Percentiles rank a stretch among this genome's conserved stretches.
phyloP scores from a whole-genome alignment of 176 grass and related monocot species.

The Chrysopogon serrulatus region DNA sequence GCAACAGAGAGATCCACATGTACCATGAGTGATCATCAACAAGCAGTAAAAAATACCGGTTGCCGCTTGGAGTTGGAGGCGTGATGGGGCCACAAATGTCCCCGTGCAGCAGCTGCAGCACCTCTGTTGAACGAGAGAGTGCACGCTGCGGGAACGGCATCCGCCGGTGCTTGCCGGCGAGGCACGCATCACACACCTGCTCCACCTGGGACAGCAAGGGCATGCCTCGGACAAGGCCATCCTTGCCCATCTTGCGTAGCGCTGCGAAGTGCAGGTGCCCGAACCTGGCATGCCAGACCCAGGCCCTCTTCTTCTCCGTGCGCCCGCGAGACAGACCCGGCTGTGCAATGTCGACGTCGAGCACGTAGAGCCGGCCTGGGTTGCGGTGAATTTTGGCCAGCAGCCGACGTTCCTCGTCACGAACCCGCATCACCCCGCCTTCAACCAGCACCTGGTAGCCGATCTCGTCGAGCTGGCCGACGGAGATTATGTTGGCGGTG shows the following conservation, averaged over 20 bases:
- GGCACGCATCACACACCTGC: no score
- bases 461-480: not conserved
- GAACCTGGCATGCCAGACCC: not conserved
- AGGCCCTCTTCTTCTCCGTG: not conserved
- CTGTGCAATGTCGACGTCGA: not conserved
- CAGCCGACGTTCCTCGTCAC: not conserved
- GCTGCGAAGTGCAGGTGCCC: not conserved
- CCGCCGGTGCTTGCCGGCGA: no score
- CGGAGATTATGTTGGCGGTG: not conserved
- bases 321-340: not conserved
- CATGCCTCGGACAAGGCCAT: no score
- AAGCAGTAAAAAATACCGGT: no score
- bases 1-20: no score
- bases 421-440: not conserved
- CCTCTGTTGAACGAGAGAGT: no score
- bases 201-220: no score
- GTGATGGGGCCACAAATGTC: no score
- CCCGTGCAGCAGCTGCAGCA: no score
- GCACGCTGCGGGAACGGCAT: no score
- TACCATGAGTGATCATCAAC: no score
- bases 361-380: not conserved
- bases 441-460: not conserved
- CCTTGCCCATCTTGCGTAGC: not conserved
- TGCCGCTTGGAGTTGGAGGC: no score
- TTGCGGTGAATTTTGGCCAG: not conserved